Base-by-base conservation (phyloP, 2,329 filamentous ascomycete species). In the Talaromyces islandicus region DNA sequence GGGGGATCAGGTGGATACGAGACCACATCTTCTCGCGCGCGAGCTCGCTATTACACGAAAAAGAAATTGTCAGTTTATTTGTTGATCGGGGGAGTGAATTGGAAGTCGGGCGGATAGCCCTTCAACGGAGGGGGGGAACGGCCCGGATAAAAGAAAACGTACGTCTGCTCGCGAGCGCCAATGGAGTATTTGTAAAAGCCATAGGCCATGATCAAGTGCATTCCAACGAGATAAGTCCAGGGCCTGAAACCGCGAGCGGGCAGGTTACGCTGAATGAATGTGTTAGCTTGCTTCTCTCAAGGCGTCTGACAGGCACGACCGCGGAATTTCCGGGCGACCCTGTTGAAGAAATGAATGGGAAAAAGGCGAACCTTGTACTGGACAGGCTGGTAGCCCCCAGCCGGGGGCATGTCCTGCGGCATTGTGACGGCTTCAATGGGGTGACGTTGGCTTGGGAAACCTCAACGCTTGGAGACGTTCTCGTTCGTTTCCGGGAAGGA, bases 11-110 rank as follows among this genome's bases (percentile, higher is more conserved):
- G 79, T 97, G 87, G 78, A 99, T 96, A 73, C 94, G 89, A 63
- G 91, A 86, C 94, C 94, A 99, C 86, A 96, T 94, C 83, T 97
- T 99, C 74, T 99, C 94, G 69, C 94, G 91, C 64, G 88, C 90
- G 67, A 96, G 88, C 78, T 99, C 94, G 73, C 92, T 97, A 27
- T 0, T n/a, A 35, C 54, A 50, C 63, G n/a, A n/a, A 64, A 43
- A 65, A 62, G 43, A 17, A 1, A 3, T 11, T 14, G 14, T 61
- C 17, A 58, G 55, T 4, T 27, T 4, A 27, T 52, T 50, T 46
- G 21, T 25, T 24, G 19, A n/a, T 27, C 6, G n/a, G 19, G 38
- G 6, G 35, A 12, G 17, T 17, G 12, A 46, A 46, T 46, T 46
- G 43, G 3, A 46, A 21, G 6, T 11, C 43, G 11, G 19, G 43